These are phyloP conservation scores for Pholiota molesta DNA, from an alignment of 768 basidiomycete genomes.

Conservation along the genomic window DNA sequence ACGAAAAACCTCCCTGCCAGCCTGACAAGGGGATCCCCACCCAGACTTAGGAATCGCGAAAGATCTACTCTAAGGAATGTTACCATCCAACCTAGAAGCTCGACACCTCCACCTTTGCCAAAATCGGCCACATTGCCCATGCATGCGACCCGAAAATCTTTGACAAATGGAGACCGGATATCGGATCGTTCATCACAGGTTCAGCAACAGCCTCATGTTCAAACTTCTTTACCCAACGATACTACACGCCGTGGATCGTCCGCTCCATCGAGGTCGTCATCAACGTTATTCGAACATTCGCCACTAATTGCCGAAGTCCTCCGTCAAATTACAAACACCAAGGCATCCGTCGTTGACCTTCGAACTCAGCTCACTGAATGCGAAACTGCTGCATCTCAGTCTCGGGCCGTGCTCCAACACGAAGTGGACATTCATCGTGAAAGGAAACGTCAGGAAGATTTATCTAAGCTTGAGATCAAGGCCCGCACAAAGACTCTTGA, in stretches of 20 bases:
- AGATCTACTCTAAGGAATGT: constrained; percentile 47
- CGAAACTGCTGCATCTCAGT: constrained; percentile 55
- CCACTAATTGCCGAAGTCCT: constrained; percentile 75
- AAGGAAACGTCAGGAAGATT: constrained; percentile 83
- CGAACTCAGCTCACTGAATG: constrained; percentile 70
- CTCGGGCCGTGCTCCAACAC: constrained; percentile 65
- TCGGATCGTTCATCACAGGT: constrained; percentile 25
- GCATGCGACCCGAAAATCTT: constrained; percentile 56
- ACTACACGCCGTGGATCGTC: constrained; percentile 33
- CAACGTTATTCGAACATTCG: constrained; percentile 60
- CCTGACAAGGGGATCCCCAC: constrained; percentile 51
- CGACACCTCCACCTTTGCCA: constrained; percentile 82
- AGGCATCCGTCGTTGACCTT: constrained; percentile 66
- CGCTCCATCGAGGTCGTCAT: constrained; percentile 39
- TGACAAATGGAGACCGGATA: constrained; percentile 33
- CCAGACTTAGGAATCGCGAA: constrained; percentile 60
- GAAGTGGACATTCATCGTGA: constrained; percentile 77
- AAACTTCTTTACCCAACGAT: constrained; percentile 31
- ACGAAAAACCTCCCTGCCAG: constrained; percentile 49
- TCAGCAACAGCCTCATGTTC: constrained; percentile 31
- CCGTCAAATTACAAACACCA: constrained; percentile 68
- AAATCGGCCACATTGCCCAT: constrained; percentile 81
- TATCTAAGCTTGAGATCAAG: constrained; percentile 75
- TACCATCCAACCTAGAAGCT: constrained; percentile 52
- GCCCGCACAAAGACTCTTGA: constrained; percentile 84